A percentile compares a stretch with the other conserved stretches of the same genome.
These are phyloP conservation scores for Oryza meyeriana DNA, from an alignment of 176 grass and related monocot genomes.

Conservation along the genomic window DNA sequence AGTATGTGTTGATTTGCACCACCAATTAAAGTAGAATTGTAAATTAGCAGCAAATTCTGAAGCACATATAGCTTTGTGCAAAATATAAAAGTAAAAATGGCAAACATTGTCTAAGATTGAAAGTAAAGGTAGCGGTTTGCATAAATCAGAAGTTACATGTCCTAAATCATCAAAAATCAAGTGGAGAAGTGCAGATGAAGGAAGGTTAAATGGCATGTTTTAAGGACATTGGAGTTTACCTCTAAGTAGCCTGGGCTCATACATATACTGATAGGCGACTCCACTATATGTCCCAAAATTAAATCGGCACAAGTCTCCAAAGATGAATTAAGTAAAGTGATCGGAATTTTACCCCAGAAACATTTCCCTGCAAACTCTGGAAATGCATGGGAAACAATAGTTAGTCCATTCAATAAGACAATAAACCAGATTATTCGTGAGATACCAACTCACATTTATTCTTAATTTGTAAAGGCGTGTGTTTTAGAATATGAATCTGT, in stretches of 20 bases:
- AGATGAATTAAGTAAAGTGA: conserved; percentile 63
- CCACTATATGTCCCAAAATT: conserved; percentile 57
- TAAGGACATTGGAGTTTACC: conserved; percentile 41
- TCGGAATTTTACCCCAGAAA: conserved; percentile 79
- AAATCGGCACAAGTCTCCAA: conserved; percentile 61
- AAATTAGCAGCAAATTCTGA: background rate
- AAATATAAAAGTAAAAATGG: conserved; percentile 1
- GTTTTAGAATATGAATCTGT: conserved; percentile 3
- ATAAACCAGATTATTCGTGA: background rate
- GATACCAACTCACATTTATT: background rate
- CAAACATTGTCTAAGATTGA: background rate
- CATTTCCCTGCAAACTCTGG: conserved; percentile 80
- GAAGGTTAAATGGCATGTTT: background rate
- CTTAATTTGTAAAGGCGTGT: background rate
- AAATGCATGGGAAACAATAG: conserved; percentile 23
- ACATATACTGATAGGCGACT: conserved; percentile 55
- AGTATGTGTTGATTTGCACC: background rate
- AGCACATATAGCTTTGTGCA: background rate
- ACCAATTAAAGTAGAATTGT: background rate
- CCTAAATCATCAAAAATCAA: conserved; percentile 11
- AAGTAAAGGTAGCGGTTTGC: background rate
- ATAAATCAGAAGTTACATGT: background rate
- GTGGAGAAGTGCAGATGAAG: background rate
- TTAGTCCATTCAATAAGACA: conserved; percentile 29
- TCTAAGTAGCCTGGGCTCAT: conserved; percentile 66